These are phyloP conservation scores for Tephrocybe sp. DNA, from an alignment of 768 basidiomycete genomes.

Conservation along the genomic window DNA sequence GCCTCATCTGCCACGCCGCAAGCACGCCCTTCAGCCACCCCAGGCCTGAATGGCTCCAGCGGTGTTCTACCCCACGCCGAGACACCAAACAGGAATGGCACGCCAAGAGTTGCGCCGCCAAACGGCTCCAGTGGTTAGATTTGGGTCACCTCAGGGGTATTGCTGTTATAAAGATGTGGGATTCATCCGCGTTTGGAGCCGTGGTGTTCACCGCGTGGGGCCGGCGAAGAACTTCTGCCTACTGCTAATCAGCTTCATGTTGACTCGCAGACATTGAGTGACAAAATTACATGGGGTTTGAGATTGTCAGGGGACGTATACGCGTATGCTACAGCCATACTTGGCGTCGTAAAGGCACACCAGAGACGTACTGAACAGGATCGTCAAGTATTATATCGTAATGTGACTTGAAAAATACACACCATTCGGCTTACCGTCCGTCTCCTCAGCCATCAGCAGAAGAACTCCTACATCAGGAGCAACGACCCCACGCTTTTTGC, in stretches of 20 bases:
- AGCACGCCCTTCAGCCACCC: conserved; percentile 22
- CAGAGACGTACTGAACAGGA: conserved; percentile 59
- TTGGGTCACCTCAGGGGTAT: conserved; percentile 32
- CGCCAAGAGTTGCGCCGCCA: conserved; percentile 3
- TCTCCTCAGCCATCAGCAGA: conserved; percentile 49
- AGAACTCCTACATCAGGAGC: conserved; percentile 61
- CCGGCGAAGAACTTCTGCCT: conserved; percentile 43
- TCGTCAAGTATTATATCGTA: conserved; percentile 1
- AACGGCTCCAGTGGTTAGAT: conserved; percentile 15
- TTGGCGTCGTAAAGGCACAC: conserved; percentile 82
- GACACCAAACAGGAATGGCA: conserved; percentile 15
- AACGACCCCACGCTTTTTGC: conserved; percentile 33
- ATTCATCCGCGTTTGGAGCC: conserved; percentile 20
- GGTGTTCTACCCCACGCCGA: conserved; percentile 4
- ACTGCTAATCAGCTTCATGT: not conserved
- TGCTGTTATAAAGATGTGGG: conserved; percentile 57
- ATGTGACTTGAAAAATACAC: conserved; percentile 4
- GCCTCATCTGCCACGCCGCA: conserved; percentile 31
- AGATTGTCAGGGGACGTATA: conserved; percentile 48
- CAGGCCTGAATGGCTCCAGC: conserved; percentile 18
- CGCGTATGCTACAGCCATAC: conserved; percentile 80
- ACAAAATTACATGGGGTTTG: conserved; percentile 57
- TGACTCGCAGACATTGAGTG: not conserved
- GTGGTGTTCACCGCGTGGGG: conserved; percentile 18
- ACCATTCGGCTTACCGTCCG: conserved; percentile 17